Conservation (phyloP, 768 basidiomycete genomes). For the Lyophyllum decastes region DNA sequence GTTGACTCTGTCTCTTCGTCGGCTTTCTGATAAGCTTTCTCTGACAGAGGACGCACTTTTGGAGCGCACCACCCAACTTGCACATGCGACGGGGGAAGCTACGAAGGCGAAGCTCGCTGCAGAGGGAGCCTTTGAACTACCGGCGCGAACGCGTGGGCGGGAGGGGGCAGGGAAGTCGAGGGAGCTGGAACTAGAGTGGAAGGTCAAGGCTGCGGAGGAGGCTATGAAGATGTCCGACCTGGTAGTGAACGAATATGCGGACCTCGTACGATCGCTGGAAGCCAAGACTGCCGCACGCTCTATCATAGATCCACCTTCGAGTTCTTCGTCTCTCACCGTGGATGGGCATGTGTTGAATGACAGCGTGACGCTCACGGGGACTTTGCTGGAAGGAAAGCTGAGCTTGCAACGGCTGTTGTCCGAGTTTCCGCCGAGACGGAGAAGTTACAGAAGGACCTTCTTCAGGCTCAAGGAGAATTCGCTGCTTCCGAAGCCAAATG, state of each 20-base stretch:
- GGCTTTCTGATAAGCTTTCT: conserved; percentile 67
- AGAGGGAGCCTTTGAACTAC: conserved; percentile 57
- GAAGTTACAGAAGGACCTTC: conserved; percentile 42
- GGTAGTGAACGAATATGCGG: conserved; percentile 73
- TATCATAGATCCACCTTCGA: background rate
- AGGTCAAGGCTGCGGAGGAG: conserved; percentile 52
- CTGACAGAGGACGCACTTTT: conserved; percentile 58
- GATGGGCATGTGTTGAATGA: background rate
- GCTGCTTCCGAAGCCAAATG: conserved; percentile 40
- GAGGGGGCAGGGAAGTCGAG: conserved; percentile 53
- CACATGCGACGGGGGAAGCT: conserved; percentile 43
- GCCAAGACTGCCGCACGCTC: conserved; percentile 31
- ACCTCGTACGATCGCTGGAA: conserved; percentile 68
- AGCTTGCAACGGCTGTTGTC: conserved; percentile 48
- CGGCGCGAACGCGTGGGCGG: conserved; percentile 50
- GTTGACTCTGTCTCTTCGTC: conserved; percentile 68
- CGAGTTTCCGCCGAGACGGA: conserved; percentile 53
- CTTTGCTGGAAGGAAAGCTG: conserved; percentile 48
- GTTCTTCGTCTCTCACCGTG: background rate
- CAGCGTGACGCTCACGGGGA: conserved; percentile 25
- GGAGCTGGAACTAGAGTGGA: conserved; percentile 50
- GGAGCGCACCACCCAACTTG: conserved; percentile 48
- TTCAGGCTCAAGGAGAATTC: conserved; percentile 44
- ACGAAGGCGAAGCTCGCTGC: conserved; percentile 39
- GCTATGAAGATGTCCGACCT: conserved; percentile 62